Base-by-base conservation (phyloP, 495 filamentous ascomycete species). In the Aspergillus kassunensis region DNA sequence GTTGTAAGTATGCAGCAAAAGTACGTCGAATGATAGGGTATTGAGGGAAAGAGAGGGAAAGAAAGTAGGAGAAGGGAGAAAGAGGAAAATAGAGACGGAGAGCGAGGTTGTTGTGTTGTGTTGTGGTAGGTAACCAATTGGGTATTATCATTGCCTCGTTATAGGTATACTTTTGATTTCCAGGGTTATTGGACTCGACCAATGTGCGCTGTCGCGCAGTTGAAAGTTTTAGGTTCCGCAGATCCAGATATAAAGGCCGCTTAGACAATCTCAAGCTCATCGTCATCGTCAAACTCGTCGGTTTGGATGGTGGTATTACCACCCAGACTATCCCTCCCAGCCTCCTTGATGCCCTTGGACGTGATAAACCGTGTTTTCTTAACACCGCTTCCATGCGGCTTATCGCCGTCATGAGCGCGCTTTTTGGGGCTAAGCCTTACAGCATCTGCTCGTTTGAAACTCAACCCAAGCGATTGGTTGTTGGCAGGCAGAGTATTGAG, bases 361-460 rank as follows among this genome's bases (percentile, higher is more conserved):
- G 84, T 91, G 33, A 90, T 80, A 60, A 95, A 93, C 15, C 89
- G 73, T 12, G 88, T 93, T 73, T 91, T 93, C 68, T 93, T 92
- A 11, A 73, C 66, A 4, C 62, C 63, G 20, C 62, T 69, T 58
- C 63, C 66, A 51, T 64, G 67, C 18, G 64, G 64, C 37, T 63
- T 68, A 47, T 67, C 61, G 21, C 61, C 65, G 11, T 63, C 63
- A 47, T 67, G 57, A 8, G 65, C 66, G 21, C 71, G 65, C 65
- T 91, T 95, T 50, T 84, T 74, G 8, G 90, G 89, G 52, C 84
- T 83, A 27, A 97, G 73, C 23, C 79, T 76, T 25, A 95, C 79
- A 47, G 64, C 61, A 7, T 70, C 61, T 1, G 73, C 72, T 52
- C 66, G 69, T 31, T 70, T 66, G 40, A 65, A 65, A 12, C 51